Evolutionary conservation across 768 basidiomycete genomes (phyloP).

Genomic region (Tulasnella sp.): DNA sequence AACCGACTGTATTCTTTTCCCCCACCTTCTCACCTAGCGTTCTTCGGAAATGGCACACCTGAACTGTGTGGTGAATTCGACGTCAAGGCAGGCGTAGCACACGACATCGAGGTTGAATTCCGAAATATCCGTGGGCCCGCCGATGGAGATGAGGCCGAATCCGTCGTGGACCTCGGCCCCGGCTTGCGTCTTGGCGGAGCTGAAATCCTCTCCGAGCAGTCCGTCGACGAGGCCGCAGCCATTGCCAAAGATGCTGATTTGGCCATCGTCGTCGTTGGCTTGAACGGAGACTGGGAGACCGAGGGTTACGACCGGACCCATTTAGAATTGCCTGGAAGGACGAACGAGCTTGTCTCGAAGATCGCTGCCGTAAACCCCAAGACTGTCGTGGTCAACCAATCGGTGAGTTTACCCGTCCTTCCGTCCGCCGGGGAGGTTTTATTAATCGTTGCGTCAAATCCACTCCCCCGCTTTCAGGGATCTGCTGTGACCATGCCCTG

Average conservation of each 20-base stretch:
- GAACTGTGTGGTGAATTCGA: slow-evolving; percentile 51
- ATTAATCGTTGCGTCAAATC: neutral
- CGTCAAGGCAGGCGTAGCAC: slow-evolving; percentile 45
- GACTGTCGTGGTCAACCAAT: slow-evolving; percentile 49
- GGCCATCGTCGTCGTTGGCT: slow-evolving; percentile 33
- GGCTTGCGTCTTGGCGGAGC: slow-evolving; percentile 32
- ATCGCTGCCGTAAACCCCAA: slow-evolving; percentile 54
- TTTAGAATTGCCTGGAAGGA: slow-evolving; percentile 54
- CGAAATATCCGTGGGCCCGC: slow-evolving; percentile 54
- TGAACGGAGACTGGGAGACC: slow-evolving; percentile 56
- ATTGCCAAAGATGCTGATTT: slow-evolving; percentile 32
- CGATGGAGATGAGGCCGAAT: slow-evolving; percentile 21
- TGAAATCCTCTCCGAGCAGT: slow-evolving; percentile 29
- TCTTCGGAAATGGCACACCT: slow-evolving; percentile 58
- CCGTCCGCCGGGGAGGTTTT: neutral
- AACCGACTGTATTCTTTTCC: slow-evolving; percentile 36
- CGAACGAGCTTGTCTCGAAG: slow-evolving; percentile 54
- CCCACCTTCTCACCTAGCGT: slow-evolving; percentile 32
- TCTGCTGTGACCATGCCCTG: slow-evolving; percentile 75
- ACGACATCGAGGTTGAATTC: slow-evolving; percentile 59
- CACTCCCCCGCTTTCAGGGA: slow-evolving; percentile 41
- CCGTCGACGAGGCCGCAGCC: slow-evolving; percentile 32
- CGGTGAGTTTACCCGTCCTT: slow-evolving; percentile 40
- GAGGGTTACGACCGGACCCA: slow-evolving; percentile 69
- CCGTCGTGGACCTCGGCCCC: neutral